Percentiles rank a stretch among this genome's conserved stretches.
These are phyloP conservation scores for Nannochloris sp. DNA, from an alignment of 139 green algal genomes.

Conservation along the genomic window DNA sequence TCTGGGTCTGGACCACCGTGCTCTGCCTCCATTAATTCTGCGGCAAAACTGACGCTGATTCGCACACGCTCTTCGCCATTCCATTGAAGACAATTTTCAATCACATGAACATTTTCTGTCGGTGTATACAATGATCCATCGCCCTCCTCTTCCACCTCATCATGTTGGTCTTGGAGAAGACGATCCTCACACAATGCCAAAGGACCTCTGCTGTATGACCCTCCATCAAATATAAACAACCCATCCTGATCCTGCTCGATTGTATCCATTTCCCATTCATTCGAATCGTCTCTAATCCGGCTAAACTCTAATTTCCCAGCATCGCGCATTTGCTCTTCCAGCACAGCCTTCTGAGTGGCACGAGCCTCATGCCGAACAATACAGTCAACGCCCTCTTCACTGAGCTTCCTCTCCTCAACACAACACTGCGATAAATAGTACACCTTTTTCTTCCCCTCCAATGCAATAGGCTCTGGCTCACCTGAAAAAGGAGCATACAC, in stretches of 20 bases:
- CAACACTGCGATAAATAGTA: slow-evolving; percentile 24
- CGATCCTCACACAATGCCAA: not conserved
- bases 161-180: not conserved
- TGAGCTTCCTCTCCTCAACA: slow-evolving; percentile 24
- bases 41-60: slow-evolving; percentile 25
- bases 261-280: slow-evolving; percentile 30
- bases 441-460: slow-evolving; percentile 21
- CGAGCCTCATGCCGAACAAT: slow-evolving; percentile 2
- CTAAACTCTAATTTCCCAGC: slow-evolving; percentile 17
- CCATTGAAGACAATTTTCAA: slow-evolving; percentile 39
- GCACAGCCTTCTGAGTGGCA: not conserved
- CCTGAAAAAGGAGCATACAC: slow-evolving; percentile 33
- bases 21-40: not conserved
- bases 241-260: slow-evolving; percentile 20
- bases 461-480: slow-evolving; percentile 21
- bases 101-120: slow-evolving; percentile 4
- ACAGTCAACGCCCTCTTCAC: not conserved
- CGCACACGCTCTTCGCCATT: slow-evolving; percentile 35
- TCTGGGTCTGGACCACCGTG: slow-evolving; percentile 5
- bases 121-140: not conserved
- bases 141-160: not conserved
- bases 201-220: slow-evolving; percentile 29
- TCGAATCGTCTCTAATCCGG: not conserved
- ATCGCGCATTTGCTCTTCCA: slow-evolving; percentile 22
- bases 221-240: slow-evolving; percentile 41